A percentile compares a stretch with the other conserved stretches of the same genome.
These are phyloP conservation scores for Heterobasidion irregulare DNA, from an alignment of 1,284 basidiomycete genomes.

Conservation along the genomic window DNA sequence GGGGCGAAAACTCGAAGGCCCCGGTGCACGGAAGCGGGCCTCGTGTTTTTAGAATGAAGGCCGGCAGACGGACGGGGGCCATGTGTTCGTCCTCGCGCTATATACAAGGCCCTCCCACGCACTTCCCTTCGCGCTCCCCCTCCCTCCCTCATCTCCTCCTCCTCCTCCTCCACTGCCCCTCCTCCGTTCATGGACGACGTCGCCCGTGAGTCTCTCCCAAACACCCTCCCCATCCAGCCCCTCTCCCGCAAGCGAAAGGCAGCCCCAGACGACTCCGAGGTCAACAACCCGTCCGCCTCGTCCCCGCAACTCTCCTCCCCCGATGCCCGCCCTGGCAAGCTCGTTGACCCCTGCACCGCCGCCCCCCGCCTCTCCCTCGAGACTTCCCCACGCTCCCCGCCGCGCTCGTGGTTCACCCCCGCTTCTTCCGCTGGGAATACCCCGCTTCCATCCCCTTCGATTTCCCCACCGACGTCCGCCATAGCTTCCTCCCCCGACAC, in stretches of 20 bases:
- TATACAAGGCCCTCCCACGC: not conserved
- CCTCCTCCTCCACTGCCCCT: conserved; percentile 18
- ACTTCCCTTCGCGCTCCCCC: not conserved
- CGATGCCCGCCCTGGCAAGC: conserved; percentile 28
- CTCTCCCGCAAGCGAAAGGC: conserved; percentile 48
- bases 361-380: conserved; percentile 14
- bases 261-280: conserved; percentile 32
- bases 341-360: conserved; percentile 19
- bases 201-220: conserved; percentile 27
- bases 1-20: not conserved
- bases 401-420: conserved; percentile 6
- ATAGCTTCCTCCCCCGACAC: conserved; percentile 4
- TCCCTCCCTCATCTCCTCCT: conserved; percentile 20
- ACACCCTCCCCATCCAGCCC: conserved; percentile 26
- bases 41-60: conserved; percentile 7
- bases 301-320: conserved; percentile 18
- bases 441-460: conserved; percentile 6
- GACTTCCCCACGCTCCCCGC: conserved; percentile 6
- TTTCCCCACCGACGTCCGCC: conserved; percentile 4
- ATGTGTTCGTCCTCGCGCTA: conserved; percentile 11
- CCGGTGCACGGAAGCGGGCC: conserved; percentile 1
- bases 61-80: conserved; percentile 17
- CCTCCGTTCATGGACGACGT: conserved; percentile 42
- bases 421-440: conserved; percentile 1
- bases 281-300: conserved; percentile 16